Evolutionary conservation across 164 flowering plant genomes (phyloP).

Genomic region (Magnolia changhungtana): DNA sequence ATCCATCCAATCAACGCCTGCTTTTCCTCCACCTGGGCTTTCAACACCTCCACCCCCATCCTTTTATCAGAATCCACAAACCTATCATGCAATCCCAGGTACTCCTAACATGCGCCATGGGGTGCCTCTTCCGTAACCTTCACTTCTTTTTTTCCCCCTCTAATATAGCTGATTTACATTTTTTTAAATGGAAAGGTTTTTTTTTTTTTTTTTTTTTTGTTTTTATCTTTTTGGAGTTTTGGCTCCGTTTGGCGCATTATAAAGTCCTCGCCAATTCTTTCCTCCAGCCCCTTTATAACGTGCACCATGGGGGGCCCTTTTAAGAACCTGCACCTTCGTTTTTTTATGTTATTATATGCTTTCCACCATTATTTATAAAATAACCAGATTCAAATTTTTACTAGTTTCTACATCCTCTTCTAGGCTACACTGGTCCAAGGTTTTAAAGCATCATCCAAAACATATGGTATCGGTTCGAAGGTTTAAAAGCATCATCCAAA

Average conservation of each 20-base stretch:
- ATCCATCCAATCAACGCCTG: background rate
- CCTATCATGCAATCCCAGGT: conserved; percentile 14
- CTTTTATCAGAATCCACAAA: conserved; percentile 1
- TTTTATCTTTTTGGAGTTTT: no score
- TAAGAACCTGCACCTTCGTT: background rate
- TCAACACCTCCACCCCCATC: background rate
- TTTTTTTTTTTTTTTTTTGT: background rate
- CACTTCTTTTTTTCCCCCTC: background rate
- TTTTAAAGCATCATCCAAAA: no score
- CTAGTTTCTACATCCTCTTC: background rate
- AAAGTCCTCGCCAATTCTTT: no score
- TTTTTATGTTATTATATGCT: background rate
- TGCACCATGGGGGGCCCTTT: no score
- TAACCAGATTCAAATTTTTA: background rate
- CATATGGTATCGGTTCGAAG: no score
- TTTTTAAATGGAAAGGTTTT: background rate
- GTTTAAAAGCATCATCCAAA: no score
- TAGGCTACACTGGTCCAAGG: no score
- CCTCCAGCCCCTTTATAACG: no score
- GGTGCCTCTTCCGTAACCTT: background rate
- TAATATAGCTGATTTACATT: background rate
- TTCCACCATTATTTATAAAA: background rate
- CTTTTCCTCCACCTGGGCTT: background rate
- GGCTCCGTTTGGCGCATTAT: no score
- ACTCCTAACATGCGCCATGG: background rate